These are phyloP conservation scores for Henckelia pumila DNA, from an alignment of 257 asterid genomes.

Conservation along the genomic window DNA sequence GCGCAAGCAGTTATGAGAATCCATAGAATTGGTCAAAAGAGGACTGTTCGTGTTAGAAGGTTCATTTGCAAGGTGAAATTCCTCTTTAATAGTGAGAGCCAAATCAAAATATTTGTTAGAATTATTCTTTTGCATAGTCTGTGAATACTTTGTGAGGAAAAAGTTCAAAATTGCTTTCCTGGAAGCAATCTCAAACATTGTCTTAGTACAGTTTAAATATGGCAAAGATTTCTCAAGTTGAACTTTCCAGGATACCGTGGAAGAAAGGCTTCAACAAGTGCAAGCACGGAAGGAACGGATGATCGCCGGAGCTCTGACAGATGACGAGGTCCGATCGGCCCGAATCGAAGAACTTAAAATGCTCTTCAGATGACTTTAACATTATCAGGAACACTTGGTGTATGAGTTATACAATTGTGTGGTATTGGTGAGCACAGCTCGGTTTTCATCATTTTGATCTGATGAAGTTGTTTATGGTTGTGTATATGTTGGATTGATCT, in stretches of 20 bases:
- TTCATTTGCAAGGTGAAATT: constrained; percentile 69
- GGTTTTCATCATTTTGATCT: not conserved
- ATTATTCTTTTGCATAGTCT: not conserved
- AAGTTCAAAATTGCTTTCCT: too few species aligned
- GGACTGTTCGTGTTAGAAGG: constrained; percentile 73
- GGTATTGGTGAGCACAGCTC: not conserved
- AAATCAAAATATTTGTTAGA: not conserved
- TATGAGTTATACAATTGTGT: not conserved
- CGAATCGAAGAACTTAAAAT: constrained; percentile 75
- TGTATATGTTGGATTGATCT: not conserved
- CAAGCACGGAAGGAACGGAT: constrained; percentile 71
- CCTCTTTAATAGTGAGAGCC: not conserved
- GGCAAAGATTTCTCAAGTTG: not conserved
- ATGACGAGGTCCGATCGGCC: constrained; percentile 73
- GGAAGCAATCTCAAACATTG: too few species aligned
- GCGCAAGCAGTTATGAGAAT: constrained; percentile 93
- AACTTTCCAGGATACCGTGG: constrained; percentile 55
- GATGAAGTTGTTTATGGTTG: not conserved
- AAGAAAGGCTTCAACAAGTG: constrained; percentile 73
- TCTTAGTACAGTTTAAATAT: too few species aligned
- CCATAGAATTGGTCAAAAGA: constrained; percentile 82
- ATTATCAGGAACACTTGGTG: not conserved
- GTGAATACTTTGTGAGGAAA: too few species aligned
- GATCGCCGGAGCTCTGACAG: constrained; percentile 83
- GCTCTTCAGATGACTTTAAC: constrained; percentile 51